These are phyloP conservation scores for Trichosanthes truncata DNA, from an alignment of 306 rosid species.

Conservation along the genomic window DNA sequence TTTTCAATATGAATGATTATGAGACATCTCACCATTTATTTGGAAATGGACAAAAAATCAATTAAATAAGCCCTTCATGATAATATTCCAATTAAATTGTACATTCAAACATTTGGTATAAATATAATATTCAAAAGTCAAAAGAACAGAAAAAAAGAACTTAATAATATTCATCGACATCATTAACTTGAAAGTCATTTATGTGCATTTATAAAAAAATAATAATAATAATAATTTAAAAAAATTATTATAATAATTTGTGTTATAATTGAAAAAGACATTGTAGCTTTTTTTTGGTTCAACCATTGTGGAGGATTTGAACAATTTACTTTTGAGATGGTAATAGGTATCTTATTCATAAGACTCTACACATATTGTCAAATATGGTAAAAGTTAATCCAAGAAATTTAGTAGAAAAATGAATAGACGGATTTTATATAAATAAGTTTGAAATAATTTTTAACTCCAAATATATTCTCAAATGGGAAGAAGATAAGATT, in stretches of 20 bases:
- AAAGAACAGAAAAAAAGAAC: neutral
- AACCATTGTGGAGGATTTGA: too few species aligned
- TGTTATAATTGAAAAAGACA: too few species aligned
- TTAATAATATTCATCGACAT: too few species aligned
- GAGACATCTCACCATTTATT: neutral
- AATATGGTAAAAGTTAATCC: neutral
- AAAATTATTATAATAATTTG: too few species aligned
- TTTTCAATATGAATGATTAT: too few species aligned
- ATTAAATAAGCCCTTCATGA: neutral
- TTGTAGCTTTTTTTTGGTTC: too few species aligned
- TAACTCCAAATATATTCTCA: neutral
- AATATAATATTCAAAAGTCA: neutral
- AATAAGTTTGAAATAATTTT: neutral
- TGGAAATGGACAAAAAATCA: neutral
- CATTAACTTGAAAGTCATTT: too few species aligned
- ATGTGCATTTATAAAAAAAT: too few species aligned
- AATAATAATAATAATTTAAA: too few species aligned
- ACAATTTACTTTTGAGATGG: too few species aligned
- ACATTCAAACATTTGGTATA: neutral
- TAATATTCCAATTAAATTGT: neutral
- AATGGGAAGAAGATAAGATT: neutral
- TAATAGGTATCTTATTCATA: too few species aligned
- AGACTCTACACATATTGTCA: too few species aligned
- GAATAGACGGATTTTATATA: neutral
- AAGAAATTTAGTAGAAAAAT: neutral